Conservation (phyloP, 768 basidiomycete genomes). For the Pleurotus tuber-regium region DNA sequence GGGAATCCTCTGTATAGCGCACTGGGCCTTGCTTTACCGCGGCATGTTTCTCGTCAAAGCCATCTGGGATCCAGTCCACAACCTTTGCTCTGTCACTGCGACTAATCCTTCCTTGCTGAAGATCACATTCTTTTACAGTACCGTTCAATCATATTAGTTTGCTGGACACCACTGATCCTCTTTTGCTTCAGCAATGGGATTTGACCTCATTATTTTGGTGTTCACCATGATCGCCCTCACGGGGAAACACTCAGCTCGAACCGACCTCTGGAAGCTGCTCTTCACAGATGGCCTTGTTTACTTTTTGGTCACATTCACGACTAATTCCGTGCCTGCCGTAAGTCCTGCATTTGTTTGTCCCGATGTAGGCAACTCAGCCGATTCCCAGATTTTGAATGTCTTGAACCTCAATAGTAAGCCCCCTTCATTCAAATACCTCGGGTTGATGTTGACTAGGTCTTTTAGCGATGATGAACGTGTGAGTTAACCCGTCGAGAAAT, state of each 20-base stretch:
- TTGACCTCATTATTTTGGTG: conserved; percentile 59
- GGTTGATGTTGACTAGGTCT: conserved; percentile 11
- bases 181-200: conserved; percentile 58
- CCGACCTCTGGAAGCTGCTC: conserved; percentile 65
- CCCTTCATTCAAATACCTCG: background rate
- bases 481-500: conserved; percentile 24
- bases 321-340: conserved; percentile 68
- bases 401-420: conserved; percentile 58
- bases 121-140: conserved; percentile 69
- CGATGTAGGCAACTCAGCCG: background rate
- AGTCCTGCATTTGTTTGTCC: conserved; percentile 21
- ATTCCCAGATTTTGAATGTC: conserved; percentile 49
- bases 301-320: conserved; percentile 63
- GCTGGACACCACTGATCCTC: conserved; percentile 1
- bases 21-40: conserved; percentile 67
- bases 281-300: conserved; percentile 75
- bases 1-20: conserved; percentile 52
- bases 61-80: conserved; percentile 39
- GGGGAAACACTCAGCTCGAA: conserved; percentile 48
- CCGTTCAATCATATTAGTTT: conserved; percentile 21
- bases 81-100: conserved; percentile 47
- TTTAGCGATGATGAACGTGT: conserved; percentile 63
- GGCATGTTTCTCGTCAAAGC: conserved; percentile 68
- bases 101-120: conserved; percentile 59
- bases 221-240: conserved; percentile 55